A percentile compares a stretch with the other conserved stretches of the same genome.
These are phyloP conservation scores for Chrysosporium queenslandicum DNA, from an alignment of 2,329 filamentous ascomycete species.

Conservation along the genomic window DNA sequence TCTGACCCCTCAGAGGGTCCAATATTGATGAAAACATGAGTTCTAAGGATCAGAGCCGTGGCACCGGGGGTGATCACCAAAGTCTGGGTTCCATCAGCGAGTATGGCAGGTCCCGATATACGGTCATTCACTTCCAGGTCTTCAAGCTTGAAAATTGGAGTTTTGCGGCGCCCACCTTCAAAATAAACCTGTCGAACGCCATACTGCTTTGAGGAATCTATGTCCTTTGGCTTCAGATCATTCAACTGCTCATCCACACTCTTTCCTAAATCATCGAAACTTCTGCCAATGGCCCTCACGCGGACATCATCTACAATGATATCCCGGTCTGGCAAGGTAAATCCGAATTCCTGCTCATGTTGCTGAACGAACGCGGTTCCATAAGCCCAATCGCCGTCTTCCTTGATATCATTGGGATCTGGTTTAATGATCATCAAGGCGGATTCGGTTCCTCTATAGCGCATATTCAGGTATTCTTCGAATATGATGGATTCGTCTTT, in stretches of 20 bases:
- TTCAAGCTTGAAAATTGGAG: slow-evolving; percentile 72
- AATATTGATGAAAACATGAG: slow-evolving; percentile 74
- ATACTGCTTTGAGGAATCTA: slow-evolving; percentile 53
- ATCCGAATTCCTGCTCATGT: slow-evolving; percentile 87
- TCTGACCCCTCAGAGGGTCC: slow-evolving; percentile 45
- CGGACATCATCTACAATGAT: slow-evolving; percentile 86
- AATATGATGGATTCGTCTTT: slow-evolving; percentile 62
- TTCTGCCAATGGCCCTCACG: slow-evolving; percentile 79
- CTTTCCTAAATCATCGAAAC: slow-evolving; percentile 66
- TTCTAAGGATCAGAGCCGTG: slow-evolving; percentile 63
- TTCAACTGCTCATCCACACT: slow-evolving; percentile 77
- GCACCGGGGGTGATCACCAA: slow-evolving; percentile 70
- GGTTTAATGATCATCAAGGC: slow-evolving; percentile 83
- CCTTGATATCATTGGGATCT: slow-evolving; percentile 49
- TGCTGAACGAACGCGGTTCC: slow-evolving; percentile 75
- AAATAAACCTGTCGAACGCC: slow-evolving; percentile 68
- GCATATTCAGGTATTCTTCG: slow-evolving; percentile 89
- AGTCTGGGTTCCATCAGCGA: slow-evolving; percentile 64
- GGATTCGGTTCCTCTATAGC: slow-evolving; percentile 82
- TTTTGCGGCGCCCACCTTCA: slow-evolving; percentile 65
- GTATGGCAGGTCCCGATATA: slow-evolving; percentile 69
- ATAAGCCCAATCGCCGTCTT: slow-evolving; percentile 65
- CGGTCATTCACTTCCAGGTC: slow-evolving; percentile 62
- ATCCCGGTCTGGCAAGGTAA: slow-evolving; percentile 73
- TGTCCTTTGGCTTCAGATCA: slow-evolving; percentile 52